Evolutionary conservation across 495 filamentous ascomycete species (phyloP).

Genomic region (Penicillium nucicola): DNA sequence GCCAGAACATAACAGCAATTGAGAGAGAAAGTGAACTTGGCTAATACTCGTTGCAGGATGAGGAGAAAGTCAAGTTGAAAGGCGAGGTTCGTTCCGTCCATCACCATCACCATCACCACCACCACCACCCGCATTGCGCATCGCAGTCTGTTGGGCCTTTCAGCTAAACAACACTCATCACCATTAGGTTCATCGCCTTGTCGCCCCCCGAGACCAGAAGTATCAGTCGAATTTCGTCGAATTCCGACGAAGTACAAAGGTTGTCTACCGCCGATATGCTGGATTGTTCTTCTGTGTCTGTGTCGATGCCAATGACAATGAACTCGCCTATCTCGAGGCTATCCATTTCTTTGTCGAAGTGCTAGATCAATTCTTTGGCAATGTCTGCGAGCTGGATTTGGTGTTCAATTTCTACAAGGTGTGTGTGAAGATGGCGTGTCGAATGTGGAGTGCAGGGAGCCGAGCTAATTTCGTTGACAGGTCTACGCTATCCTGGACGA

Average conservation of each 20-base stretch:
- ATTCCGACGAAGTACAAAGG: slow-evolving; percentile 74
- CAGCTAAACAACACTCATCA: slow-evolving; percentile 3
- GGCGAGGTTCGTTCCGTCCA: slow-evolving; percentile 58
- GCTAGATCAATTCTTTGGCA: slow-evolving; percentile 96
- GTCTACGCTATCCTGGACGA: slow-evolving; percentile 98
- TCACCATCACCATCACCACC: neutral
- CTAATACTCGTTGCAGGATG: slow-evolving; percentile 53
- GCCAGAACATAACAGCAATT: neutral
- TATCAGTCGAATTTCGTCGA: slow-evolving; percentile 99
- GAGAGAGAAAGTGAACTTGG: neutral
- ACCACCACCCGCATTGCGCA: neutral
- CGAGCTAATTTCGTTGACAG: slow-evolving; percentile 39
- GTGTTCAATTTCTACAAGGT: slow-evolving; percentile 98
- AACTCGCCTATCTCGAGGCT: slow-evolving; percentile 93
- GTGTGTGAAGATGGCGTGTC: slow-evolving; percentile 14
- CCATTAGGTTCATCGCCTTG: slow-evolving; percentile 84
- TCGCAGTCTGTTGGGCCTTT: slow-evolving; percentile 2
- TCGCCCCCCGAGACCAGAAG: slow-evolving; percentile 96
- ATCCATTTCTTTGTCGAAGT: slow-evolving; percentile 99
- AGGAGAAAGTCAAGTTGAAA: slow-evolving; percentile 95
- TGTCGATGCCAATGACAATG: slow-evolving; percentile 98
- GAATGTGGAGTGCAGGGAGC: neutral
- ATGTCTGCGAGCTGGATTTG: slow-evolving; percentile 97
- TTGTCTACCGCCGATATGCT: slow-evolving; percentile 95
- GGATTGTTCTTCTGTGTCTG: slow-evolving; percentile 98